Percentiles rank a stretch among this genome's conserved stretches.
Evolutionary conservation across 1,139 yeast genomes (phyloP).

Genomic region (Groenewaldozyma auringiensis): DNA sequence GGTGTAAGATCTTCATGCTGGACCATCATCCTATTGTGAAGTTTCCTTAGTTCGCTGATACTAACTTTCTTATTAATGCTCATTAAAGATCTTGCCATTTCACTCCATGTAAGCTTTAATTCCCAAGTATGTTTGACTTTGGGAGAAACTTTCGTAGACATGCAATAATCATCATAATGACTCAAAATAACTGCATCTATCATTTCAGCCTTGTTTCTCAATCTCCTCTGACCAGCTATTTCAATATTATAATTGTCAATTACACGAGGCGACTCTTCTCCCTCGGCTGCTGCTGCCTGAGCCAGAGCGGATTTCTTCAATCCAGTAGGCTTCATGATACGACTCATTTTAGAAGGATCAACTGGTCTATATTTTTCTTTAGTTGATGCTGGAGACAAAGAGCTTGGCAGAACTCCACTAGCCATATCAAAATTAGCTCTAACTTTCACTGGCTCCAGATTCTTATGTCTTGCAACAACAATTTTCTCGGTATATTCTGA

Average conservation of each 20-base stretch:
- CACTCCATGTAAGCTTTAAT: neutral
- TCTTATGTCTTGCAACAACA: neutral
- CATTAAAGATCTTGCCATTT: conserved; percentile 1
- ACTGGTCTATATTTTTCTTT: conserved; percentile 75
- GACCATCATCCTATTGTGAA: neutral
- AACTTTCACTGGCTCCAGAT: neutral
- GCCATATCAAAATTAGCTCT: conserved; percentile 27
- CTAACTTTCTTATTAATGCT: conserved; percentile 3
- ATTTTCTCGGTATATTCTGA: conserved; percentile 38
- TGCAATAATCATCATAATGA: neutral
- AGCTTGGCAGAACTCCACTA: conserved; percentile 68
- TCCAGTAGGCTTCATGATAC: neutral
- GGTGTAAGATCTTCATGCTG: conserved; percentile 6
- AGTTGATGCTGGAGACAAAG: conserved; percentile 89
- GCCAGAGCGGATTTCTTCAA: conserved; percentile 1
- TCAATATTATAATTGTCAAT: neutral
- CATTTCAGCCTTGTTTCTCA: neutral
- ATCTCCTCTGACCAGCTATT: neutral
- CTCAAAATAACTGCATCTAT: neutral
- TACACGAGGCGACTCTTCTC: conserved; percentile 2
- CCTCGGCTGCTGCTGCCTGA: neutral
- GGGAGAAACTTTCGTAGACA: neutral
- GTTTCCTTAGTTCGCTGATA: neutral
- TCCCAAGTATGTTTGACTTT: neutral
- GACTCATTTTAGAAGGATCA: conserved; percentile 20